A percentile compares a stretch with the other conserved stretches of the same genome.
Conservation (phyloP, 257 asterid species). For the Ehretia macrophylla region DNA sequence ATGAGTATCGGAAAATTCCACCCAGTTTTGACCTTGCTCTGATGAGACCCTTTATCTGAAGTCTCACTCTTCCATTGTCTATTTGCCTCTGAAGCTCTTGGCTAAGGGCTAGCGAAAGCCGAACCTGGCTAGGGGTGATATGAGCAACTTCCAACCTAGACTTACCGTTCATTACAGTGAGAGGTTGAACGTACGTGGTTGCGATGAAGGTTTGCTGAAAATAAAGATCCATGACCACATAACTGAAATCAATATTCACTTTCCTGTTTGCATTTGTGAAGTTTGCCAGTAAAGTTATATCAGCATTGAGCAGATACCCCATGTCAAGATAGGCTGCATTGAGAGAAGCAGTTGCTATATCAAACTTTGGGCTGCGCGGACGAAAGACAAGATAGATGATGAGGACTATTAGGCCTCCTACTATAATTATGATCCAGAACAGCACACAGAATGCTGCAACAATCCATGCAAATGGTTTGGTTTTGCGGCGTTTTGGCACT, state of each 20-base stretch:
- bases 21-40: conserved; percentile 64
- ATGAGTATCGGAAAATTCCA: conserved; percentile 62
- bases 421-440: conserved; percentile 76
- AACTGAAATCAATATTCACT: conserved; percentile 64
- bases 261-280: conserved; percentile 88
- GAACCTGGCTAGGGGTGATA: conserved; percentile 72
- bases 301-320: conserved; percentile 82
- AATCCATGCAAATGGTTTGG: conserved; percentile 71
- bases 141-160: conserved; percentile 57
- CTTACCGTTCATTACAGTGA: conserved; percentile 42
- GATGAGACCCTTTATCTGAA: conserved; percentile 63
- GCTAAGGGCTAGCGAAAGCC: conserved; percentile 42
- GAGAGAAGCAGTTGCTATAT: conserved; percentile 57
- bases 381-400: conserved; percentile 68
- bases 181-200: conserved; percentile 55
- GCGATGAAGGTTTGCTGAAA: conserved; percentile 42
- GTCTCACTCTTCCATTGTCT: conserved; percentile 48
- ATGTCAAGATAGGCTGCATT: conserved; percentile 95
- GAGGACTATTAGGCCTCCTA: conserved; percentile 65
- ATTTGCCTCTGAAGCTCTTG: conserved; percentile 52
- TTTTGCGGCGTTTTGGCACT: conserved; percentile 20
- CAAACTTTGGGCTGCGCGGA: conserved; percentile 73
- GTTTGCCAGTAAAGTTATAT: conserved; percentile 67
- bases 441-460: conserved; percentile 68
- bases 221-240: conserved; percentile 58